phyloP scores from a whole-genome alignment of 225 moss, liverwort and hornwort species.

The Pleurozium schreberi region DNA sequence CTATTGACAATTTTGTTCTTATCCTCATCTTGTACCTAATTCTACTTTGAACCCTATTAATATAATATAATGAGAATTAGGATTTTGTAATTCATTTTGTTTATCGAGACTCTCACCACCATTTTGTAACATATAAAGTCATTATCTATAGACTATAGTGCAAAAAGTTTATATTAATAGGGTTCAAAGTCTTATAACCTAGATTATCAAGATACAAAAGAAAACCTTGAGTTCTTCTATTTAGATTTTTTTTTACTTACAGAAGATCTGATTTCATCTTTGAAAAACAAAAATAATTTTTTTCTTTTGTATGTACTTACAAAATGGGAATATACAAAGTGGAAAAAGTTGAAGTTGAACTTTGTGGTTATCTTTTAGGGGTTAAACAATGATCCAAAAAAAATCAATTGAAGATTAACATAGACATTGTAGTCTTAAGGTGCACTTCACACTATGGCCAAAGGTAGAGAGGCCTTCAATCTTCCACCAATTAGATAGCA shows the following conservation, averaged over 20 bases:
- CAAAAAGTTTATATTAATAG: not conserved
- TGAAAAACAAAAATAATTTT: not conserved
- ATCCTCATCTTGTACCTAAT: too few relatives aligned
- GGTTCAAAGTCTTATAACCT: not conserved
- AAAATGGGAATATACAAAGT: not conserved
- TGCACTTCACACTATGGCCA: too few relatives aligned
- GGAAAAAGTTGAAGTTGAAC: not conserved
- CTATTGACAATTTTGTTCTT: not conserved
- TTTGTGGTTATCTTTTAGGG: not conserved
- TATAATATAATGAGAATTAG: not conserved
- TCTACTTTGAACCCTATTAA: not conserved
- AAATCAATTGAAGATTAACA: not conserved
- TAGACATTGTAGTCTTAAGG: too few relatives aligned
- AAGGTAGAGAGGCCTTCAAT: too few relatives aligned
- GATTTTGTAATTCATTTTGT: too few relatives aligned
- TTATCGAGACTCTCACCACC: not conserved
- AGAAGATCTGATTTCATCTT: too few relatives aligned
- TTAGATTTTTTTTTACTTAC: too few relatives aligned
- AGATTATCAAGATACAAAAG: too few relatives aligned
- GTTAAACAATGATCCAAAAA: not conserved
- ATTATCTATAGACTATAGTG: not conserved
- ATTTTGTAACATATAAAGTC: not conserved
- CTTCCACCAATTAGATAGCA: too few relatives aligned
- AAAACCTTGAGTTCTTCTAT: too few relatives aligned
- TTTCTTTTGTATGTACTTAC: not conserved